phyloP scores from a whole-genome alignment of 805 yeast species.

The Schwanniomyces polymorphus region DNA sequence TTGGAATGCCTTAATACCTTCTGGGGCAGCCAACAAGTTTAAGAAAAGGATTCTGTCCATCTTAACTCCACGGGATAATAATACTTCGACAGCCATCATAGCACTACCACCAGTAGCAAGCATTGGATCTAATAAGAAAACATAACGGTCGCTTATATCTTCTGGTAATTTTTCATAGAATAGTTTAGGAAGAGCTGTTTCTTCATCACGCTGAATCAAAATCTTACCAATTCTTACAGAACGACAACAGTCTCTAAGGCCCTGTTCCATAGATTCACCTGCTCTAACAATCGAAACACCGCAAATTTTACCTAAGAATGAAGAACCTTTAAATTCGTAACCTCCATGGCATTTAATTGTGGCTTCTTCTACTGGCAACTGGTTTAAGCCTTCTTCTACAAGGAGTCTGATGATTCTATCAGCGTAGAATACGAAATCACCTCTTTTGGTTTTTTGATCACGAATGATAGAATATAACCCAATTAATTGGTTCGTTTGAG shows the following conservation, averaged over 20 bases:
- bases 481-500: slow-evolving; percentile 85
- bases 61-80: slow-evolving; percentile 82
- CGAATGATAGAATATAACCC: slow-evolving; percentile 92
- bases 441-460: slow-evolving; percentile 74
- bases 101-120: slow-evolving; percentile 99
- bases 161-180: slow-evolving; percentile 94
- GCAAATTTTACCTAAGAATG: slow-evolving; percentile 88
- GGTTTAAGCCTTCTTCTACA: slow-evolving; percentile 95
- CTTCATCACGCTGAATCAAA: slow-evolving; percentile 96
- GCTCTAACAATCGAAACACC: slow-evolving; percentile 99
- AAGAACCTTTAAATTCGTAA: slow-evolving; percentile 69
- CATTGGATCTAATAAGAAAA: slow-evolving; percentile 93
- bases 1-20: slow-evolving; percentile 81
- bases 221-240: slow-evolving; percentile 96
- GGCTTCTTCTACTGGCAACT: slow-evolving; percentile 78
- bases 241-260: slow-evolving; percentile 94
- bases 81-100: slow-evolving; percentile 92
- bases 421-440: slow-evolving; percentile 92
- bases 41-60: slow-evolving; percentile 85
- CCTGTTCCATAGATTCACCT: slow-evolving; percentile 99
- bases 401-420: slow-evolving; percentile 91
- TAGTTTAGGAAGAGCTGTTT: slow-evolving; percentile 88
- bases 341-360: slow-evolving; percentile 77
- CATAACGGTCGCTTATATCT: slow-evolving; percentile 85
- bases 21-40: slow-evolving; percentile 92